These are phyloP conservation scores for Urtica urens DNA, from an alignment of 306 rosid genomes.

Conservation along the genomic window DNA sequence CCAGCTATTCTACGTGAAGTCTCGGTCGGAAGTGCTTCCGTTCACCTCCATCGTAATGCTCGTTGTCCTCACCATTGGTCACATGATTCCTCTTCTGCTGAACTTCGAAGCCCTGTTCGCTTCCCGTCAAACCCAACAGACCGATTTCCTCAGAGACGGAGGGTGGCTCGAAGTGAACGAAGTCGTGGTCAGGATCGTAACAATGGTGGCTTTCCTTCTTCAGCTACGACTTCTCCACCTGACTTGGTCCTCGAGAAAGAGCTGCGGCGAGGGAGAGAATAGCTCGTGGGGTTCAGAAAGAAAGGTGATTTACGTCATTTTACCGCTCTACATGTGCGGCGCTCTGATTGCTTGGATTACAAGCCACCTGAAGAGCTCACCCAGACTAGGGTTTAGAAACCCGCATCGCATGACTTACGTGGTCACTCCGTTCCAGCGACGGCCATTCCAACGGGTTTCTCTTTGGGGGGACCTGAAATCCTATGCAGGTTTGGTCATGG, in stretches of 20 bases:
- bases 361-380: constrained; percentile 33
- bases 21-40: constrained; percentile 47
- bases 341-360: constrained; percentile 45
- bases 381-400: constrained; percentile 18
- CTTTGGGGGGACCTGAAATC: constrained; percentile 62
- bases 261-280: constrained; percentile 26
- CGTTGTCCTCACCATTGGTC: constrained; percentile 52
- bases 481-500: constrained; percentile 53
- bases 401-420: constrained; percentile 27
- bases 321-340: constrained; percentile 53
- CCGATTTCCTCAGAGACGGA: constrained; percentile 45
- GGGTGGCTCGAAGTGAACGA: constrained; percentile 85
- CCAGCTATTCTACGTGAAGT: constrained; percentile 73
- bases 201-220: constrained; percentile 72
- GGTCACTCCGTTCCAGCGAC: constrained; percentile 12
- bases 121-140: constrained; percentile 33
- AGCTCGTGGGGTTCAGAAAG: constrained; percentile 53
- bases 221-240: constrained; percentile 62
- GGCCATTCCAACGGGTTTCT: constrained; percentile 24
- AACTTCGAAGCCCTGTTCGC: constrained; percentile 68
- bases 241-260: constrained; percentile 66
- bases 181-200: constrained; percentile 64
- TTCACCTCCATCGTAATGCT: constrained; percentile 59
- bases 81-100: constrained; percentile 69
- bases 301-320: constrained; percentile 42